Evolutionary conservation across 1,284 basidiomycete species (phyloP).

Genomic region (Meripilus lineatus): DNA sequence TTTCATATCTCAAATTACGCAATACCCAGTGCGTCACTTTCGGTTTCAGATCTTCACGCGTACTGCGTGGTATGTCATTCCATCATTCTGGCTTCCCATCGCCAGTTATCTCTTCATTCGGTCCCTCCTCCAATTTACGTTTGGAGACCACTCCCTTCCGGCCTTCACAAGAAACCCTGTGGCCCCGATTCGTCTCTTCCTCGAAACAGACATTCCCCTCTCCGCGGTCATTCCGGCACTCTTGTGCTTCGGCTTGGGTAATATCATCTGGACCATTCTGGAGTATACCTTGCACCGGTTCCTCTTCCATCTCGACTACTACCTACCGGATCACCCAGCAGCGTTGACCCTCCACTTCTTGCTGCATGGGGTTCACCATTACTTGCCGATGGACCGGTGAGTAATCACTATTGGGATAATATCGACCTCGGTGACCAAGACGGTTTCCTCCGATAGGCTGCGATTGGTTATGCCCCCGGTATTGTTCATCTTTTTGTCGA

Average conservation of each 20-base stretch:
- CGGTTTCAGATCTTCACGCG: conserved; percentile 67
- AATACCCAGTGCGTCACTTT: conserved; percentile 2
- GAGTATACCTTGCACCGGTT: conserved; percentile 97
- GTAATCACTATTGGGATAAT: conserved; percentile 15
- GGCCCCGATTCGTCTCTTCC: conserved; percentile 46
- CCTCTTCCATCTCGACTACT: conserved; percentile 95
- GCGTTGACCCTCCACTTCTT: conserved; percentile 90
- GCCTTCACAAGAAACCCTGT: conserved; percentile 48
- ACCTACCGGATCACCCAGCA: conserved; percentile 79
- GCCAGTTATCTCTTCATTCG: conserved; percentile 76
- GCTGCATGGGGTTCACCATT: conserved; percentile 96
- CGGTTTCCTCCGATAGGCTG: conserved; percentile 41
- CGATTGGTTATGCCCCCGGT: conserved; percentile 97
- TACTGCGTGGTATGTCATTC: conserved; percentile 94
- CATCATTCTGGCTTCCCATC: conserved; percentile 91
- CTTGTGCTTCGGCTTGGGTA: conserved; percentile 75
- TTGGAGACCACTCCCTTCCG: conserved; percentile 48
- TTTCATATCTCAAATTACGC: background rate
- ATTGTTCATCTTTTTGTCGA: conserved; percentile 76
- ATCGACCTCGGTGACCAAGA: background rate
- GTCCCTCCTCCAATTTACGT: conserved; percentile 74
- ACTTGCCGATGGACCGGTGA: conserved; percentile 92
- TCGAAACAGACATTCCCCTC: conserved; percentile 36
- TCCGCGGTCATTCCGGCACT: conserved; percentile 46
- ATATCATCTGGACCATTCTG: conserved; percentile 91